Evolutionary conservation across 2,329 filamentous ascomycete species (phyloP).

Genomic region (Akanthomyces lecanii): DNA sequence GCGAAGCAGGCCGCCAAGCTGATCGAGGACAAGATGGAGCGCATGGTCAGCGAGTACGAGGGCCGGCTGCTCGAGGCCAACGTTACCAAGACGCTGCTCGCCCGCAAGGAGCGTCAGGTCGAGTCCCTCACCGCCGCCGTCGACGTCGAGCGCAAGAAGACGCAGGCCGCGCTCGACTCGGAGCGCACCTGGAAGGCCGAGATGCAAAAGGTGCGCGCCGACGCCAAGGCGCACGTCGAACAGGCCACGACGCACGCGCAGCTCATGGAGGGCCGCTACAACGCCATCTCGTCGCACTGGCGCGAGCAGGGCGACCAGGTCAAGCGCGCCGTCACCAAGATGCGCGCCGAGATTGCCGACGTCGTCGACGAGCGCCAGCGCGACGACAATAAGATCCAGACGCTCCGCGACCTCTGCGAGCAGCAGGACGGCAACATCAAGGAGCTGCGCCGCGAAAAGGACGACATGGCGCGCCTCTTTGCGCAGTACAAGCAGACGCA

Average conservation of each 20-base stretch:
- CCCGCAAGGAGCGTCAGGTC: slow-evolving; percentile 70
- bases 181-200: slow-evolving; percentile 60
- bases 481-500: slow-evolving; percentile 62
- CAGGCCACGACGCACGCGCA: slow-evolving; percentile 61
- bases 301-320: slow-evolving; percentile 62
- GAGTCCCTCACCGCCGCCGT: slow-evolving; percentile 62
- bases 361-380: slow-evolving; percentile 52
- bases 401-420: slow-evolving; percentile 64
- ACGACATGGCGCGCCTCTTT: slow-evolving; percentile 56
- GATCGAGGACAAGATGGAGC: slow-evolving; percentile 67
- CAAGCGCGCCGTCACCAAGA: slow-evolving; percentile 45
- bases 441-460: slow-evolving; percentile 56
- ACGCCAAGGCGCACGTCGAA: slow-evolving; percentile 60
- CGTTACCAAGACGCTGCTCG: slow-evolving; percentile 66
- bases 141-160: slow-evolving; percentile 59
- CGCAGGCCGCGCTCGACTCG: slow-evolving; percentile 54
- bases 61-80: slow-evolving; percentile 64
- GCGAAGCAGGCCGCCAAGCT: slow-evolving; percentile 64
- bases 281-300: slow-evolving; percentile 62
- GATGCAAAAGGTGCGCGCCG: slow-evolving; percentile 57
- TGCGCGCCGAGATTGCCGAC: slow-evolving; percentile 50
- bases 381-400: slow-evolving; percentile 61
- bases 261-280: slow-evolving; percentile 67
- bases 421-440: slow-evolving; percentile 68
- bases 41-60: slow-evolving; percentile 64